Evolutionary conservation across 2,329 filamentous ascomycete species (phyloP).

Genomic region (Colletotrichum sp.): DNA sequence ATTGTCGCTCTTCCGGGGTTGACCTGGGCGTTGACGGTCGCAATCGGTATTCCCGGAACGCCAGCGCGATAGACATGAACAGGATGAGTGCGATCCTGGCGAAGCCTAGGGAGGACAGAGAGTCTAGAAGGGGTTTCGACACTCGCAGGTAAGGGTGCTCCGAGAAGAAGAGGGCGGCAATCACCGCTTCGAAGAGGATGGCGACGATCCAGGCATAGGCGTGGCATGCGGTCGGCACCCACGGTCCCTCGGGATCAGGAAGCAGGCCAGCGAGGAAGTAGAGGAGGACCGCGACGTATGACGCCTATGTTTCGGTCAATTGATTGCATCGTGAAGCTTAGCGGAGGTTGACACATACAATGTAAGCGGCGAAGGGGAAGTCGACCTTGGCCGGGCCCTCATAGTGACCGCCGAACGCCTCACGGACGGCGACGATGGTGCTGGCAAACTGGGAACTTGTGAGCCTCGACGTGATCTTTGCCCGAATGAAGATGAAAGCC

Average conservation of each 20-base stretch:
- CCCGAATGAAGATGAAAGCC: too few relatives aligned
- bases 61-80: constrained; percentile 37
- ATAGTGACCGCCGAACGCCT: constrained; percentile 34
- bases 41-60: constrained; percentile 35
- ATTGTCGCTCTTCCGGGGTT: constrained; percentile 38
- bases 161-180: constrained; percentile 37
- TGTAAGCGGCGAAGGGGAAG: constrained; percentile 46
- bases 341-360: constrained; percentile 29
- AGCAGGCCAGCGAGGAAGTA: constrained; percentile 47
- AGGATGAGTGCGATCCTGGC: constrained; percentile 36
- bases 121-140: constrained; percentile 31
- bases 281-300: constrained; percentile 43
- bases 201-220: constrained; percentile 41
- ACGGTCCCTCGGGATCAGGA: constrained; percentile 49
- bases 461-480: neutral
- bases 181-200: constrained; percentile 38
- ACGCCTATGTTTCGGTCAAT: constrained; percentile 32
- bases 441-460: constrained; percentile 30
- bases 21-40: constrained; percentile 30
- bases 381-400: constrained; percentile 27
- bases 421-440: constrained; percentile 33
- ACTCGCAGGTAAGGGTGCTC: constrained; percentile 33
- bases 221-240: constrained; percentile 42
- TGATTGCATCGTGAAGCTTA: neutral
- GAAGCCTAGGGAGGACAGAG: constrained; percentile 33